Percentiles rank a stretch among this genome's conserved stretches.
Evolutionary conservation across 805 yeast species (phyloP).

Genomic region (Sporopachydermia lactativora): DNA sequence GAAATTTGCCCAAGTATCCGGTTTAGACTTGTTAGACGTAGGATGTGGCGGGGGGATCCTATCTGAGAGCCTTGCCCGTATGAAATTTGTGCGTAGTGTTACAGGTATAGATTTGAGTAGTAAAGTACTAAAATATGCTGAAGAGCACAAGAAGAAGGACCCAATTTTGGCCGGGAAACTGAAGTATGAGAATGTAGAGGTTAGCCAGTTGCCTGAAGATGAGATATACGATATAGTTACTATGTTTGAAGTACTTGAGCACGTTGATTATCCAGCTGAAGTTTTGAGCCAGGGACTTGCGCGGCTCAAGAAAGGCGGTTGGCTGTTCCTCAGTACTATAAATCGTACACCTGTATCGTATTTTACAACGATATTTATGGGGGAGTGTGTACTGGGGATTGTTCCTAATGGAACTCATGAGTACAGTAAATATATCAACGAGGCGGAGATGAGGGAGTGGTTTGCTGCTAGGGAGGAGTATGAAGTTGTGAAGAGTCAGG

Average conservation of each 20-base stretch:
- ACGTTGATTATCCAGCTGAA: constrained; percentile 72
- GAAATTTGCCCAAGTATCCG: constrained; percentile 18
- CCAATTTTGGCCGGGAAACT: constrained; percentile 45
- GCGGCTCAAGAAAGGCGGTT: constrained; percentile 68
- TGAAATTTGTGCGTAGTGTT: constrained; percentile 40
- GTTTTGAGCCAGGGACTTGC: constrained; percentile 55
- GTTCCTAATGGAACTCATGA: constrained; percentile 94
- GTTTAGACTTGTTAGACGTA: constrained; percentile 55
- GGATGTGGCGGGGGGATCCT: constrained; percentile 99
- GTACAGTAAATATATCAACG: constrained; percentile 71
- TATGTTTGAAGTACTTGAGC: constrained; percentile 91
- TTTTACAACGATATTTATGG: constrained; percentile 87
- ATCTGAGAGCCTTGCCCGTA: constrained; percentile 74
- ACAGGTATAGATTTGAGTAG: constrained; percentile 76
- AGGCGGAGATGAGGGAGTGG: constrained; percentile 57
- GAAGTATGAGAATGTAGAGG: constrained; percentile 41
- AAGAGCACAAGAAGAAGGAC: constrained; percentile 49
- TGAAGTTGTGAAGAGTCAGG: constrained; percentile 52
- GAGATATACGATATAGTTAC: constrained; percentile 65
- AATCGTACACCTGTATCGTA: constrained; percentile 79
- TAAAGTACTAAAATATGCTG: constrained; percentile 74
- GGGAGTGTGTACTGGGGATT: constrained; percentile 61
- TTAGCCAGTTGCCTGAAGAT: constrained; percentile 39
- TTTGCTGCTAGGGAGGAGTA: constrained; percentile 32
- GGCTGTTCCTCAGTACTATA: constrained; percentile 79